Evolutionary conservation across 2,329 filamentous ascomycete genomes (phyloP).

Genomic region (Hypocrella siamensis): DNA sequence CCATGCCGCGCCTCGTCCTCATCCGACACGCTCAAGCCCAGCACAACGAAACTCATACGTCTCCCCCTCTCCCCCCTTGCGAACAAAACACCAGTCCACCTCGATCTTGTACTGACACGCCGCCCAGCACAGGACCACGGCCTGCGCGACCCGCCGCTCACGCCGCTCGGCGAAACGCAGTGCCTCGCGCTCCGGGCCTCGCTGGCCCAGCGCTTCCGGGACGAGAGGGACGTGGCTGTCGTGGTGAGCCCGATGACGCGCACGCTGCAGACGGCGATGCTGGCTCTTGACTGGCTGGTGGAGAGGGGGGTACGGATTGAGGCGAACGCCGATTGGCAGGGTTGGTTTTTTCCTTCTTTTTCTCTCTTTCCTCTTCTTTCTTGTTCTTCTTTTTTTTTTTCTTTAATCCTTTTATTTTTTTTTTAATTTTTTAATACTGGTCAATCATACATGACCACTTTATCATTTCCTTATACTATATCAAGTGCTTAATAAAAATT

Average conservation of each 20-base stretch:
- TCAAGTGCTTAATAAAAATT: too few relatives aligned
- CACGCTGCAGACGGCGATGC: constrained; percentile 47
- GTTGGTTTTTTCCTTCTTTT: constrained; percentile 15
- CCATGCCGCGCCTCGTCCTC: too few relatives aligned
- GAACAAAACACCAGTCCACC: neutral
- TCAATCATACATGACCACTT: too few relatives aligned
- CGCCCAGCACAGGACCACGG: constrained; percentile 24
- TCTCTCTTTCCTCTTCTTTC: neutral
- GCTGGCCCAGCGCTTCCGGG: constrained; percentile 22
- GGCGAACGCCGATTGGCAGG: constrained; percentile 50
- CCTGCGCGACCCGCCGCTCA: constrained; percentile 34
- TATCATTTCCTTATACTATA: too few relatives aligned
- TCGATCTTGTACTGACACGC: constrained; percentile 4
- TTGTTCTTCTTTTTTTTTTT: neutral
- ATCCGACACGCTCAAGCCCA: constrained; percentile 72
- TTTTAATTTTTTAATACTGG: too few relatives aligned
- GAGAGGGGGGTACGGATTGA: constrained; percentile 36
- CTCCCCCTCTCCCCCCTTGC: neutral
- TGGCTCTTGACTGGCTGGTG: constrained; percentile 42
- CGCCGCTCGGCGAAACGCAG: constrained; percentile 31
- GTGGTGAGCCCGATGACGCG: constrained; percentile 50
- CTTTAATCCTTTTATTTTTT: too few relatives aligned
- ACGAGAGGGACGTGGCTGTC: constrained; percentile 26
- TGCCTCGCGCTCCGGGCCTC: constrained; percentile 26
- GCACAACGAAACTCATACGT: constrained; percentile 39